Evolutionary conservation across 164 flowering plant genomes (phyloP).

Genomic region (Stephania japonica): DNA sequence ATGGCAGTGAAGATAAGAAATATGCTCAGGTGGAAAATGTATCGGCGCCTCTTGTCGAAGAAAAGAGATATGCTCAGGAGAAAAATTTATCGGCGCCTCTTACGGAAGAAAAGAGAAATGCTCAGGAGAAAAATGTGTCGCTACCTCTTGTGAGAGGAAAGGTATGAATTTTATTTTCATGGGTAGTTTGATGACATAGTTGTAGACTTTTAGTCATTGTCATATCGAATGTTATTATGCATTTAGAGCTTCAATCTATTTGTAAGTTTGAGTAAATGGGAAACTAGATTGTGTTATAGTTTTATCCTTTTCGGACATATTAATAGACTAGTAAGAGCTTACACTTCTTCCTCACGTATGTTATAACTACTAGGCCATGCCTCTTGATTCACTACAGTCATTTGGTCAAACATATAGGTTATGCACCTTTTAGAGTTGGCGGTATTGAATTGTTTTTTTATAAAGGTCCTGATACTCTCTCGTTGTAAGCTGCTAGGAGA

Average conservation of each 20-base stretch:
- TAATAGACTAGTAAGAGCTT: not conserved
- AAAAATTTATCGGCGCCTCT: no score
- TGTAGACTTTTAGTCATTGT: no score
- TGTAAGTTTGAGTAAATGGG: no score
- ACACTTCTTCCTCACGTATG: not conserved
- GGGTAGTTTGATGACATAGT: no score
- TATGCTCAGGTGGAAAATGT: slow-evolving; percentile 2
- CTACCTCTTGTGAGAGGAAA: slow-evolving; percentile 3
- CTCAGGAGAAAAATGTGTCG: no score
- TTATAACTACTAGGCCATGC: not conserved
- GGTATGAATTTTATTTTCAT: slow-evolving; percentile 13
- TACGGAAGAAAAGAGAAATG: slow-evolving; percentile 12
- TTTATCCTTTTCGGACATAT: not conserved
- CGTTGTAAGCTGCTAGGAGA: not conserved
- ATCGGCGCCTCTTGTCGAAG: not conserved
- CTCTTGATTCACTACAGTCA: not conserved
- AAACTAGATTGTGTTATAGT: no score
- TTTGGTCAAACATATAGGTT: not conserved
- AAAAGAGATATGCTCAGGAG: no score
- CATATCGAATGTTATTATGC: no score
- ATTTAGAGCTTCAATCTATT: no score
- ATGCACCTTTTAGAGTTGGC: not conserved
- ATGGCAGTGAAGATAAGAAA: slow-evolving; percentile 3
- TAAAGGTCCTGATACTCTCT: not conserved
- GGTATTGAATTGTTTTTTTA: not conserved